Evolutionary conservation across 805 yeast species (phyloP), one percentile per base, ranked within the genome.

Genomic region (Aciculoconidium aculeatum): DNA sequence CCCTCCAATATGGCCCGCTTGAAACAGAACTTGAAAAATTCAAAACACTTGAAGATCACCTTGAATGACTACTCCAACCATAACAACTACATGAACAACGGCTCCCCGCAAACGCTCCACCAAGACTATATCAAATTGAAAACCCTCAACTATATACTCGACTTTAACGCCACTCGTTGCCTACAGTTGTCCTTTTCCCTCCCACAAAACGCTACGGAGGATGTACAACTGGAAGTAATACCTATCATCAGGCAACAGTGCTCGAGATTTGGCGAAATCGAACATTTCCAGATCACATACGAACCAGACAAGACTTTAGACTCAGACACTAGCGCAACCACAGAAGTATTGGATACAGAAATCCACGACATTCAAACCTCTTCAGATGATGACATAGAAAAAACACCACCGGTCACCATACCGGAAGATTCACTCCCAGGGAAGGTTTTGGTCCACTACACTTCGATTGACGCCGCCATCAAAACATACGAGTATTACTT

Each of bases 391-490:
- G 23, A 18, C 5, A n/a, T n/a, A n/a, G n/a, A n/a, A n/a, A n/a
- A n/a, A n/a, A n/a, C n/a, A n/a, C n/a, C n/a, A n/a, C n/a, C n/a
- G n/a, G n/a, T n/a, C n/a, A n/a, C n/a, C n/a, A n/a, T n/a, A n/a
- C n/a, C n/a, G n/a, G n/a, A 30, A 25, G 12, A 11, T 24, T 9
- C 5, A 11, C n/a, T n/a, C n/a, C n/a, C n/a, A 13, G 39, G 42
- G 11, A 42, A 36, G 27, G 41, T 34, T 3, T 13, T 39, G 35
- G 47, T 59, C 15, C 65, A 69, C 41, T 72, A 62, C 40, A 60
- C 67, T 3, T 59, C 70, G 15, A 66, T 70, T 18, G 66, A 66
- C 26, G 41, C 66, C 7, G 70, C 75, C 10, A 64, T 70, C 28
- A 62, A 61, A 35, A 53, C 65, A 25, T 65, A 58, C 28, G 68